phyloP scores from a whole-genome alignment of 208 protist species.

The Crithidia acanthocephali region DNA sequence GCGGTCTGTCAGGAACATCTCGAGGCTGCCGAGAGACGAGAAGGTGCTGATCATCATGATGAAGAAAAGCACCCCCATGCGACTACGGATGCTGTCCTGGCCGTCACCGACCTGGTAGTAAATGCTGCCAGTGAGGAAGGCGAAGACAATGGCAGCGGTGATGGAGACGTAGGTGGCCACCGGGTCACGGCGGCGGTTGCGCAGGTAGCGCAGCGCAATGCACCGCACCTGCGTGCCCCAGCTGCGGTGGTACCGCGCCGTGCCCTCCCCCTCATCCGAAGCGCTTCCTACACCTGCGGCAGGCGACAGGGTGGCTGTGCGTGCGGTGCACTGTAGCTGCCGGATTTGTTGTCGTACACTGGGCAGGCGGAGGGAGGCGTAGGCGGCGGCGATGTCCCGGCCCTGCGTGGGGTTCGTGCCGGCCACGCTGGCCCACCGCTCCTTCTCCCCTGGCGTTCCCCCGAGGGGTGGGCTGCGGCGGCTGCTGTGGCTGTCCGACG shows the following conservation, averaged over 20 bases:
- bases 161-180: conserved; percentile 51
- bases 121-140: conserved; percentile 66
- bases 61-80: conserved; percentile 80
- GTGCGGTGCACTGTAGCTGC: conserved; percentile 5
- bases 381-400: conserved; percentile 53
- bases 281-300: not conserved
- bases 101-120: conserved; percentile 68
- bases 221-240: conserved; percentile 56
- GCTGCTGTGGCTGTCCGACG: conserved; percentile 12
- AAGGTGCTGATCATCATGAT: conserved; percentile 77
- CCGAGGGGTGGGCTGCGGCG: not conserved
- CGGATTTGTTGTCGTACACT: conserved; percentile 26
- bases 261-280: not conserved
- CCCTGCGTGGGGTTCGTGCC: conserved; percentile 30
- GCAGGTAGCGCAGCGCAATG: conserved; percentile 55
- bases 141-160: conserved; percentile 60
- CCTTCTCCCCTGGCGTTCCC: not conserved
- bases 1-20: conserved; percentile 59
- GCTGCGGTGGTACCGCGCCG: conserved; percentile 39
- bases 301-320: not conserved
- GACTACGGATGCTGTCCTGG: conserved; percentile 58
- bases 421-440: conserved; percentile 3
- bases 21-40: conserved; percentile 54
- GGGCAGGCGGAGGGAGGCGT: conserved; percentile 36
- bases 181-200: conserved; percentile 68